A percentile compares a stretch with the other conserved stretches of the same genome.
Evolutionary conservation across 2,329 filamentous ascomycete species (phyloP).

Genomic region (Laburnicola sp.): DNA sequence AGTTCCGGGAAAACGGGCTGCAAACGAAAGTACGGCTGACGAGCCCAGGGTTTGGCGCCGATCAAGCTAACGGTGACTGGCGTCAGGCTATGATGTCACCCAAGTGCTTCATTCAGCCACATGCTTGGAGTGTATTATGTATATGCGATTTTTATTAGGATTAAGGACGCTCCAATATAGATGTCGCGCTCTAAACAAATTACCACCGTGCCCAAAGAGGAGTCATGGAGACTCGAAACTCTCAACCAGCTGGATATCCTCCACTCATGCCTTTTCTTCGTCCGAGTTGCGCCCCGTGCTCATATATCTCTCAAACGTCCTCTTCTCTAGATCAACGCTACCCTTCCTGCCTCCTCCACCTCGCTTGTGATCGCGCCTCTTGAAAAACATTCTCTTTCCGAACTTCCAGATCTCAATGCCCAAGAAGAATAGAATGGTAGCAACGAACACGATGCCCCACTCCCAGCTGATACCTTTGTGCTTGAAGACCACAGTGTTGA

Average conservation of each 20-base stretch:
- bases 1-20: background rate
- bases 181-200: slow-evolving; percentile 1
- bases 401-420: slow-evolving; percentile 70
- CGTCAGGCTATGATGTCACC: no score
- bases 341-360: slow-evolving; percentile 29
- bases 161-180: background rate
- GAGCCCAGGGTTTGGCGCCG: no score
- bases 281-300: slow-evolving; percentile 38
- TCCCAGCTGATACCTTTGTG: slow-evolving; percentile 69
- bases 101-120: no score
- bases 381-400: slow-evolving; percentile 58
- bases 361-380: slow-evolving; percentile 21
- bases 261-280: slow-evolving; percentile 32
- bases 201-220: background rate
- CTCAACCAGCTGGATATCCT: background rate
- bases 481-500: slow-evolving; percentile 68
- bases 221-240: no score
- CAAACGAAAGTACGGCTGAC: background rate
- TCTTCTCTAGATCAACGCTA: slow-evolving; percentile 35
- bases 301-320: slow-evolving; percentile 38
- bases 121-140: background rate
- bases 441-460: slow-evolving; percentile 69
- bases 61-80: no score
- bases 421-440: slow-evolving; percentile 62
- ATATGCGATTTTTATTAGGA: no score